Conservation (phyloP, 1,284 basidiomycete species). For the Tranzscheliella williamsii region DNA sequence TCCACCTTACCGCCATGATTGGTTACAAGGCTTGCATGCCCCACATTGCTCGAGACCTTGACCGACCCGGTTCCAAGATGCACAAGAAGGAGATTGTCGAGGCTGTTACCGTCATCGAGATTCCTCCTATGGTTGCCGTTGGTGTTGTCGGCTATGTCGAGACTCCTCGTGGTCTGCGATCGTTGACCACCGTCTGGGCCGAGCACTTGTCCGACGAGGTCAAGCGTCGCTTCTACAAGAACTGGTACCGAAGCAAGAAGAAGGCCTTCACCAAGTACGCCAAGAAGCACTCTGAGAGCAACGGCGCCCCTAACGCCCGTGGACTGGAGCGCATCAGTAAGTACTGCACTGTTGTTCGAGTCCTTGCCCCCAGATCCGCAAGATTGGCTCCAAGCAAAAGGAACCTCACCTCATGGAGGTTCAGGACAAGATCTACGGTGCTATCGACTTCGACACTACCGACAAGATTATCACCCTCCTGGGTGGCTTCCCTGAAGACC, state of each 20-base stretch:
- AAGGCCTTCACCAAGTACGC: slow-evolving; percentile 99
- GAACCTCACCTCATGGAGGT: slow-evolving; percentile 99
- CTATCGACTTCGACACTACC: slow-evolving; percentile 69
- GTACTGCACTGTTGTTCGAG: slow-evolving; percentile 99
- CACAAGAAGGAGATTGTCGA: slow-evolving; percentile 85
- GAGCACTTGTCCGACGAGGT: slow-evolving; percentile 77
- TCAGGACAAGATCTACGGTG: slow-evolving; percentile 85
- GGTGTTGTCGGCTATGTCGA: slow-evolving; percentile 99
- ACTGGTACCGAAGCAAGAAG: slow-evolving; percentile 99
- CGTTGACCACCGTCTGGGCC: slow-evolving; percentile 71
- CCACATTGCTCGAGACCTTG: slow-evolving; percentile 97
- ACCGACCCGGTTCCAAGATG: slow-evolving; percentile 83
- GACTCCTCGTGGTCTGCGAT: slow-evolving; percentile 97
- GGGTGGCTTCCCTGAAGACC: slow-evolving; percentile 99
- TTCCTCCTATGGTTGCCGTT: slow-evolving; percentile 93
- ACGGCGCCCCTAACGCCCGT: slow-evolving; percentile 85
- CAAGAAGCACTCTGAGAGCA: slow-evolving; percentile 97
- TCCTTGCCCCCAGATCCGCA: slow-evolving; percentile 91
- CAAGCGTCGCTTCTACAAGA: slow-evolving; percentile 99
- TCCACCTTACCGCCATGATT: slow-evolving; percentile 96
- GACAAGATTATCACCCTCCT: slow-evolving; percentile 91
- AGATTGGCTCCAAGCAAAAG: slow-evolving; percentile 98
- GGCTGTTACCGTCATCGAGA: slow-evolving; percentile 94
- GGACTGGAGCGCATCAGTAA: slow-evolving; percentile 99
- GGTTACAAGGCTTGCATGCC: slow-evolving; percentile 99